Base-by-base conservation (phyloP, 1,284 basidiomycete species). In the Tilletia setariae region DNA sequence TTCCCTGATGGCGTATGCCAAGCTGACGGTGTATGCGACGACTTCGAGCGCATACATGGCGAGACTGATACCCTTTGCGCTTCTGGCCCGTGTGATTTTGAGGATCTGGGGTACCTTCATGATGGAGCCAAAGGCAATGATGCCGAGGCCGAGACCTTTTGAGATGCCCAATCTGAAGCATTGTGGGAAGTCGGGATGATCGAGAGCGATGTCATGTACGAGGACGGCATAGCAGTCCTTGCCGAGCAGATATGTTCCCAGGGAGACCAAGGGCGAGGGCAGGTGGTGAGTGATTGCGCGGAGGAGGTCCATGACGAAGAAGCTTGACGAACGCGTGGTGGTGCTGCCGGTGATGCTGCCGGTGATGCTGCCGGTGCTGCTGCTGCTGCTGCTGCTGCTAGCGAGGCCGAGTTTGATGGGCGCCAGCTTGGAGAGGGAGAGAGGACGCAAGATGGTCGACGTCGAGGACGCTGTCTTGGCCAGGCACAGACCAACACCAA, bases 101-200 rank as follows among this genome's bases (percentile, higher is more conserved):
- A 85, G 76, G 67, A 87, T 87, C 81, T 98, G 95, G 2, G 95
- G 95, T 15, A 98, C 87, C 84, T 98, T 98, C 89, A 98, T 92
- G 71, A 98, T 92, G 30, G 90, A 90, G 1, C 94, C 94, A 64
- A 94, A 95, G 0, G 92, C 85, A 49, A 98, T 93, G 72, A 98
- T 94, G 0, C 91, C 94, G 32, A 98, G 85, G 0, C 95, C 95
- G 8, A 98, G 85, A 0, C 89, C 92, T 81, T 98, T 98, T 1
- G 94, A 97, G 66, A 97, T 83, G 1, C 92, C 88, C 82, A 93
- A 92, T 82, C 93, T 93, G 81, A 98, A 86, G 83, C 95, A 98
- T 28, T n/a, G 16, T 16, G 62, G 40, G 40, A 47, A 64, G 47
- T 8, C 16, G 70, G 90, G 86, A 8, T 88, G 85, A 81, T 95